These are phyloP conservation scores for Coemansia reversa DNA, from an alignment of 192 early-diverging fungal genomes.

Conservation along the genomic window DNA sequence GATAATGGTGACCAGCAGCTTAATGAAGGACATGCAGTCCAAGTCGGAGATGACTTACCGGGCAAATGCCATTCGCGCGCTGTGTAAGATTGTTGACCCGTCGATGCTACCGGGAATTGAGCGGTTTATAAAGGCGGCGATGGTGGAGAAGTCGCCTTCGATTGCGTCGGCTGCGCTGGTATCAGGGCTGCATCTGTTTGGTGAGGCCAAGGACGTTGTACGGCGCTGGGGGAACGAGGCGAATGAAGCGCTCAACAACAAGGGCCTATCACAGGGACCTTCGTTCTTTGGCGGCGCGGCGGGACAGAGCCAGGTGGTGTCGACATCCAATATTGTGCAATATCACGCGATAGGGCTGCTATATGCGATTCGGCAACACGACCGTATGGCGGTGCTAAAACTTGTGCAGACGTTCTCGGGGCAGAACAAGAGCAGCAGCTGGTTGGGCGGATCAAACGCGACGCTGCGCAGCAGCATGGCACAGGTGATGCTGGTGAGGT, in stretches of 20 bases:
- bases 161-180: conserved; percentile 92
- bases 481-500: conserved; percentile 90
- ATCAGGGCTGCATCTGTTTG: conserved; percentile 84
- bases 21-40: conserved; percentile 96
- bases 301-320: conserved; percentile 39
- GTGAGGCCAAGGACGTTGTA: conserved; percentile 86
- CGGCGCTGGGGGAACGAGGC: conserved; percentile 96
- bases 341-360: conserved; percentile 97
- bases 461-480: conserved; percentile 81
- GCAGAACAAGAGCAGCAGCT: conserved; percentile 51
- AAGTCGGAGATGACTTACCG: conserved; percentile 90
- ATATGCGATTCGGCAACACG: conserved; percentile 93
- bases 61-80: conserved; percentile 92
- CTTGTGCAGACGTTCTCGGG: conserved; percentile 84
- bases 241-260: conserved; percentile 88
- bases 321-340: conserved; percentile 85
- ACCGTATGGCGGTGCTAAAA: conserved; percentile 98
- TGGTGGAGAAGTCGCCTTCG: conserved; percentile 90
- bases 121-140: conserved; percentile 92
- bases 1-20: conserved; percentile 92
- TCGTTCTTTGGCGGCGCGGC: conserved; percentile 52
- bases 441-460: conserved; percentile 57
- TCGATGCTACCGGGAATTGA: conserved; percentile 96
- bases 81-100: conserved; percentile 94
- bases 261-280: conserved; percentile 58